Base-by-base conservation (phyloP, 1,284 basidiomycete genomes). In the Ceratorhiza oryzae-sativae region DNA sequence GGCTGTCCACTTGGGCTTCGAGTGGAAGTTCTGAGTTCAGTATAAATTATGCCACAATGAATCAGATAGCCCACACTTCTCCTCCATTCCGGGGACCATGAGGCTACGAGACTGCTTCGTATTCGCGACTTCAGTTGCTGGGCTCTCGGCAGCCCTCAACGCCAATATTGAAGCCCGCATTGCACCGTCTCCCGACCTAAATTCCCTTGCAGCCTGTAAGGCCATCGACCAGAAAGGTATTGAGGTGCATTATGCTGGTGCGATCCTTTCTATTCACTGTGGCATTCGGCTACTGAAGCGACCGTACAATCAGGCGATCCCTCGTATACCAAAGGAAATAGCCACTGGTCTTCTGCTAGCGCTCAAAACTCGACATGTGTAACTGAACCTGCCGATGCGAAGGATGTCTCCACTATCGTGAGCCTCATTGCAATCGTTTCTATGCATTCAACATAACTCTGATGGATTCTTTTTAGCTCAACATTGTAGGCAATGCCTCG, bases 381-480 rank as follows among this genome's bases (percentile, higher is more conserved):
- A 20, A 55, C 59, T 34, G 67, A 41, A 25, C 63, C 63, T 30
- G 63, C 49, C 20, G 56, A 55, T 45, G 34, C 34, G 25, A 12
- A 12, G 4, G 63, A 67, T 42, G 36, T 67, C 15, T 51, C 48
- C 15, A 30, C 15, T 6, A 51, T 51, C 8, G 48, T 51, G 27
- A 25, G 48, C 4, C 20, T 51, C 39, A 10, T 39, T 20, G n/a
- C 9, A 34, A n/a, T 2, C 5, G 20, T 9, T 32, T 30, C 8
- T 8, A 13, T 4, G 23, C 10, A 9, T 25, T 4, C 4, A 27
- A 10, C 2, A n/a, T n/a, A n/a, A n/a, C 56, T 23, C 18, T 59
- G 53, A 34, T 32, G 5, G 10, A 32, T 5, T 4, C 32, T 55
- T 0, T 86, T 18, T n/a, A 61, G 59, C 9, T 61, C 20, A 45